Evolutionary conservation across 164 flowering plant species (phyloP).

Genomic region (Kalanchoe fedtschenkoi): DNA sequence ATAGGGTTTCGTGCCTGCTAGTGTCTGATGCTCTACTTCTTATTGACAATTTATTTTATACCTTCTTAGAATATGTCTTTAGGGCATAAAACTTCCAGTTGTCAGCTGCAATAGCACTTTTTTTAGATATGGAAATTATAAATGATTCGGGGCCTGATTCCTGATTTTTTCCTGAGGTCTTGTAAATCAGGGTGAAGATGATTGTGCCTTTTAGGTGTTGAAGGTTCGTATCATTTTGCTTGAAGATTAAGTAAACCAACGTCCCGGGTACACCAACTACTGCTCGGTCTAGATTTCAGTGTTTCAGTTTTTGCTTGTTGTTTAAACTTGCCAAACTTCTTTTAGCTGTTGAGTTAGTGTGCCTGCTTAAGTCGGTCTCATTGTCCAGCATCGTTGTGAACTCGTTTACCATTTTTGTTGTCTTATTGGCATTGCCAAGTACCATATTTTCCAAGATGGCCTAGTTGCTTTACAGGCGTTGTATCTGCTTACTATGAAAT

Average conservation of each 20-base stretch:
- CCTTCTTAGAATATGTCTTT: too few relatives aligned
- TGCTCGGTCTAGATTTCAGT: background rate
- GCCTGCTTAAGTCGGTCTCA: background rate
- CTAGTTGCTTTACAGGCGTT: too few relatives aligned
- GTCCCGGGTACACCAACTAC: background rate
- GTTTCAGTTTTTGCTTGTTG: background rate
- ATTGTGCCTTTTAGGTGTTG: background rate
- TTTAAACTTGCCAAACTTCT: background rate
- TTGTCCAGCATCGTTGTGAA: background rate
- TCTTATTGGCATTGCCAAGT: background rate
- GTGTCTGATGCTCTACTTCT: too few relatives aligned
- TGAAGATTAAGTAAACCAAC: background rate
- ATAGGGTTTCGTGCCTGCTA: too few relatives aligned
- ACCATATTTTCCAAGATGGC: too few relatives aligned
- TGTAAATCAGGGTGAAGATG: background rate
- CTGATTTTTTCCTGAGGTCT: background rate
- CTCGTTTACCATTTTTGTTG: background rate
- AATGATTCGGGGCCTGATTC: background rate
- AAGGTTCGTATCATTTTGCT: background rate
- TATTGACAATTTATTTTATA: too few relatives aligned
- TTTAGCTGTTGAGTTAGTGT: background rate
- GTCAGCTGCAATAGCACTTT: background rate
- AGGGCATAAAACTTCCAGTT: too few relatives aligned
- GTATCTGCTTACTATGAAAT: too few relatives aligned
- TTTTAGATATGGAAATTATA: background rate